Percentiles rank a stretch among this genome's conserved stretches.
Evolutionary conservation across 805 yeast species (phyloP).

Genomic region (Ogataea zsoltii): DNA sequence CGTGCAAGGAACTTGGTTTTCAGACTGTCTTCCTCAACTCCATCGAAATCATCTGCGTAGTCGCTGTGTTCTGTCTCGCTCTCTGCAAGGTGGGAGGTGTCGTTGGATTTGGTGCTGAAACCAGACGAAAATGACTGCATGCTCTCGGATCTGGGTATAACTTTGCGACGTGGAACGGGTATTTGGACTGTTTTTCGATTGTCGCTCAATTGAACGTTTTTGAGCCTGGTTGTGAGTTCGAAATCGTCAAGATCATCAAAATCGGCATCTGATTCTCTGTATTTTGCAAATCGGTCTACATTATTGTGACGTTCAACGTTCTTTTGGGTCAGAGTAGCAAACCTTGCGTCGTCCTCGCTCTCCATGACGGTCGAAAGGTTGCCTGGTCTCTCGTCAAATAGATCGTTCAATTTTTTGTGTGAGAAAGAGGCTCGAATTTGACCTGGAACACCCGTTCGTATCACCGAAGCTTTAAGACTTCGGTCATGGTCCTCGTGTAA

Average conservation of each 20-base stretch:
- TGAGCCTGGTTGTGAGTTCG: constrained; percentile 16
- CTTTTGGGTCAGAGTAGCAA: constrained; percentile 26
- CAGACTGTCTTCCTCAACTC: constrained; percentile 19
- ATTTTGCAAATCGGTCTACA: constrained; percentile 14
- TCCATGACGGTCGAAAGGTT: constrained; percentile 30
- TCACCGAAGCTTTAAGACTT: constrained; percentile 22
- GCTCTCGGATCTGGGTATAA: constrained; percentile 23
- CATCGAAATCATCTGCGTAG: constrained; percentile 32
- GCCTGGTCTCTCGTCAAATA: constrained; percentile 14
- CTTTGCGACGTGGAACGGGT: constrained; percentile 9
- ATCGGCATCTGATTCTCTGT: constrained; percentile 22
- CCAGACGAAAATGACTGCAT: constrained; percentile 27
- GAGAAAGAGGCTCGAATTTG: constrained; percentile 16
- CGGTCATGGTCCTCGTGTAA: constrained; percentile 3
- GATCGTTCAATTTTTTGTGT: constrained; percentile 16
- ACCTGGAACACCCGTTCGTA: constrained; percentile 14
- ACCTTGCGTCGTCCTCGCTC: constrained; percentile 13
- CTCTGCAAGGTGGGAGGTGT: constrained; percentile 24
- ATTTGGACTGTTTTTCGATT: constrained; percentile 21
- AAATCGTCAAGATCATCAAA: constrained; percentile 22
- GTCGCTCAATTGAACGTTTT: constrained; percentile 1
- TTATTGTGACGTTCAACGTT: constrained; percentile 19
- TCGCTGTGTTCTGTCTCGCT: constrained; percentile 36
- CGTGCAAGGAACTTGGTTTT: constrained; percentile 17
- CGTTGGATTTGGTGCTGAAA: constrained; percentile 21